phyloP scores from a whole-genome alignment of 495 filamentous ascomycete genomes.

The Lasiosphaeria ovina region DNA sequence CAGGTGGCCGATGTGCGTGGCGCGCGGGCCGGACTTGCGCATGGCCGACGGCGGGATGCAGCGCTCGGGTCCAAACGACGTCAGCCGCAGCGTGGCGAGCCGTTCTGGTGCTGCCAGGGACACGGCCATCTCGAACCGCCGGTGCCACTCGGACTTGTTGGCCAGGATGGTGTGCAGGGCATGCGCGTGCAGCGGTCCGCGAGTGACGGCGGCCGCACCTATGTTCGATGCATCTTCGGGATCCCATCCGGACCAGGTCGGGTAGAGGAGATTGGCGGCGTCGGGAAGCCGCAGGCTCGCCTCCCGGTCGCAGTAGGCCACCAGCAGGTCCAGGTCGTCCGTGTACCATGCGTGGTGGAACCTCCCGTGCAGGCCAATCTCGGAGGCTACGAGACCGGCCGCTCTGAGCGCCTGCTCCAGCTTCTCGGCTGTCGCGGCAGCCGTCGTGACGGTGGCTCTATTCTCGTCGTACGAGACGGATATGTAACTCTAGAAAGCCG shows the following conservation, averaged over 20 bases:
- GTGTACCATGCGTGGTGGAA: conserved; percentile 31
- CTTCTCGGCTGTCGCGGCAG: conserved; percentile 20
- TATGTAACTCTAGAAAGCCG: conserved; percentile 41
- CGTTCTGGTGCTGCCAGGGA: not conserved
- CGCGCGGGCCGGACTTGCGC: not conserved
- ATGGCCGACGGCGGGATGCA: not conserved
- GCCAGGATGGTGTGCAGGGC: conserved; percentile 42
- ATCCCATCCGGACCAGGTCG: not conserved
- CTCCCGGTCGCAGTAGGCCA: conserved; percentile 19
- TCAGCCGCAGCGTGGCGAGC: not conserved
- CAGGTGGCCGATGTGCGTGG: not conserved
- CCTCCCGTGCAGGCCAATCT: conserved; percentile 37
- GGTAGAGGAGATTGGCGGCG: conserved; percentile 27
- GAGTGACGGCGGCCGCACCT: not conserved
- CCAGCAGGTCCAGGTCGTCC: not conserved
- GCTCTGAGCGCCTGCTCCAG: conserved; percentile 33
- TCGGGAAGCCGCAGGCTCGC: conserved; percentile 39
- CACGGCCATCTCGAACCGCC: conserved; percentile 17
- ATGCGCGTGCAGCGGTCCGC: conserved; percentile 28
- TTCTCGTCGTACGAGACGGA: conserved; percentile 45
- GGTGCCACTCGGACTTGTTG: conserved; percentile 44
- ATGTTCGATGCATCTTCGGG: not conserved
- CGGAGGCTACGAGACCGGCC: conserved; percentile 35
- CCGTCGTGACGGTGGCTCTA: conserved; percentile 37
- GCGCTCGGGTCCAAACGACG: not conserved